A percentile compares a stretch with the other conserved stretches of the same genome.
phyloP scores from a whole-genome alignment of 495 filamentous ascomycete genomes.

The Hyaloscypha hepaticicola region DNA sequence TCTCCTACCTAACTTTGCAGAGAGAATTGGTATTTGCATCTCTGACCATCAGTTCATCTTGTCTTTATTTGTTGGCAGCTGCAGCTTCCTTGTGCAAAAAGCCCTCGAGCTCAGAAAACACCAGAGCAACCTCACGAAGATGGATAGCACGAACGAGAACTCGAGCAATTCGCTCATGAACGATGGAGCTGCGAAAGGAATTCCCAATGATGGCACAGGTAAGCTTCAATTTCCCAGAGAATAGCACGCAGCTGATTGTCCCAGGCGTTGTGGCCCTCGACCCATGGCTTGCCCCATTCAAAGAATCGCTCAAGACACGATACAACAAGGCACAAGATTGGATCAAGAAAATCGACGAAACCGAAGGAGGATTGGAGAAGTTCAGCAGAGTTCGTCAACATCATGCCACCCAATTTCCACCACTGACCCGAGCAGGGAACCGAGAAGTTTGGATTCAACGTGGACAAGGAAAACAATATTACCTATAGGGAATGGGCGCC shows the following conservation, averaged over 20 bases:
- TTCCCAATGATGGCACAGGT: conserved; percentile 27
- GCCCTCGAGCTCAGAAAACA: background rate
- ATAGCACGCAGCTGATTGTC: conserved; percentile 16
- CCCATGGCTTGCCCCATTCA: conserved; percentile 86
- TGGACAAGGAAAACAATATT: conserved; percentile 77
- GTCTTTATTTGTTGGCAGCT: background rate
- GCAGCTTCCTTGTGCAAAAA: background rate
- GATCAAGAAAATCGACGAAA: conserved; percentile 77
- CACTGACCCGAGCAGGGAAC: conserved; percentile 57
- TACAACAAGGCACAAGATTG: conserved; percentile 82
- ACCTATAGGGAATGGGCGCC: conserved; percentile 96
- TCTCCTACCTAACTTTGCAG: background rate
- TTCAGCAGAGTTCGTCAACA: conserved; percentile 71
- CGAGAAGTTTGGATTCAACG: conserved; percentile 81
- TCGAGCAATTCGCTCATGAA: conserved; percentile 24
- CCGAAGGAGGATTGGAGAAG: conserved; percentile 87
- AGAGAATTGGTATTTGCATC: background rate
- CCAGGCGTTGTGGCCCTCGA: conserved; percentile 85
- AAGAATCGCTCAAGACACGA: conserved; percentile 70
- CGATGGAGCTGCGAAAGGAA: conserved; percentile 20
- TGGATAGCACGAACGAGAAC: conserved; percentile 25
- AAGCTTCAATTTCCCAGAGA: background rate
- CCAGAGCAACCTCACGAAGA: conserved; percentile 11
- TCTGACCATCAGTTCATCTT: background rate
- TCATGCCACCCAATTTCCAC: background rate